phyloP scores from a whole-genome alignment of 331 rosid species.

The Ulmus americana region DNA sequence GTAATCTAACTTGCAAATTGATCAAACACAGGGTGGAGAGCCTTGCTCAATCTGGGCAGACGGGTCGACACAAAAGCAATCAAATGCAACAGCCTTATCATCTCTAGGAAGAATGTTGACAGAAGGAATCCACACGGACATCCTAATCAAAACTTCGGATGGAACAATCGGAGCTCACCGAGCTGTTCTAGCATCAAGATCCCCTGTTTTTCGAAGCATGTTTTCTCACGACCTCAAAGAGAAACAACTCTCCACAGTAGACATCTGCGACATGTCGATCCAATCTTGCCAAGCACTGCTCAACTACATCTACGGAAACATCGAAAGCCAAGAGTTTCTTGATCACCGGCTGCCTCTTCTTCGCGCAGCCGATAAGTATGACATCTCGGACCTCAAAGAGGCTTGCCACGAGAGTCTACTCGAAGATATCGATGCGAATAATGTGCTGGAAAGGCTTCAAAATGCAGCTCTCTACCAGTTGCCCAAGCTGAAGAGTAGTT shows the following conservation, averaged over 20 bases:
- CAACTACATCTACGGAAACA: conserved; percentile 71
- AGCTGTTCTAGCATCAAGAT: conserved; percentile 72
- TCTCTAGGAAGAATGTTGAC: conserved; percentile 67
- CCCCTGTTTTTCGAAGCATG: conserved; percentile 89
- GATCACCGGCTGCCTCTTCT: conserved; percentile 65
- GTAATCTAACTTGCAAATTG: conserved; percentile 4
- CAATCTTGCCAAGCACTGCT: conserved; percentile 75
- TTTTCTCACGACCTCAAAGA: conserved; percentile 80
- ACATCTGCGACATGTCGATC: conserved; percentile 80
- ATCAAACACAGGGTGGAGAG: conserved; percentile 53
- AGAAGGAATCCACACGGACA: conserved; percentile 83
- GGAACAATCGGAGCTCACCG: conserved; percentile 85
- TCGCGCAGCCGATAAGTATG: conserved; percentile 81
- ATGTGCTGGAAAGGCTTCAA: conserved; percentile 91
- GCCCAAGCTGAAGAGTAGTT: conserved; percentile 58
- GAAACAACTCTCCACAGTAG: conserved; percentile 60
- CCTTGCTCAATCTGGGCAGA: conserved; percentile 76
- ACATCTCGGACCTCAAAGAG: conserved; percentile 69
- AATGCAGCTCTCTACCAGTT: conserved; percentile 69
- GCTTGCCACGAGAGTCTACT: conserved; percentile 83
- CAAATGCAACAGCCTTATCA: conserved; percentile 56
- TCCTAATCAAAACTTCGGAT: conserved; percentile 59
- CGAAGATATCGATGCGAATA: conserved; percentile 76
- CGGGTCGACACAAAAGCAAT: conserved; percentile 45
- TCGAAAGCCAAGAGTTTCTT: conserved; percentile 65